Evolutionary conservation across 2,329 filamentous ascomycete genomes (phyloP).

Genomic region (Aspergillus pseudoterreus): DNA sequence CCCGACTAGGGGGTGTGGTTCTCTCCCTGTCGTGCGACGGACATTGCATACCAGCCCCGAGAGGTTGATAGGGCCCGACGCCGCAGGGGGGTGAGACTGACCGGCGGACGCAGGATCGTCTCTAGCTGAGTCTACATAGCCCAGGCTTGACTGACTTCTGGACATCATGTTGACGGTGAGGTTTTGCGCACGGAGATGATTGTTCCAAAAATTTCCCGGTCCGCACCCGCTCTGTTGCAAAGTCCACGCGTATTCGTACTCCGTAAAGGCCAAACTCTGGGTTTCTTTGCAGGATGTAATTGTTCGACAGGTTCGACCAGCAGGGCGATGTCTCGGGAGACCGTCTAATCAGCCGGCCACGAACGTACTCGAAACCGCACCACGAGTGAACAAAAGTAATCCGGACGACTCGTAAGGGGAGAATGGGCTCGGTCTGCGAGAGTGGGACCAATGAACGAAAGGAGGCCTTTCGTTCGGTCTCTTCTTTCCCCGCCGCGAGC

Average conservation of each 20-base stretch:
- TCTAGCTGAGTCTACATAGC: conserved; percentile 28
- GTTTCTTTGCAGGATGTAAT: neutral
- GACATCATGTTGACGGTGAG: conserved; percentile 30
- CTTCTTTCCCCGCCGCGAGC: conserved; percentile 12
- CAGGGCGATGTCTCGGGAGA: neutral
- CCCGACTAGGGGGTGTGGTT: conserved; percentile 87
- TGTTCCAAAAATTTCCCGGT: too few relatives aligned
- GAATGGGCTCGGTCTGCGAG: neutral
- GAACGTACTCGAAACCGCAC: neutral
- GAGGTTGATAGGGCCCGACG: conserved; percentile 54
- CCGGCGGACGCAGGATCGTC: conserved; percentile 30
- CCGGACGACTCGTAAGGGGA: neutral
- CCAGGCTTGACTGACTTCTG: conserved; percentile 38
- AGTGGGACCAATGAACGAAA: neutral
- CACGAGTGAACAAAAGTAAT: neutral
- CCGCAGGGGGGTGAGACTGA: conserved; percentile 21
- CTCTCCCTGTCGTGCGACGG: conserved; percentile 79
- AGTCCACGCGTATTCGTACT: too few relatives aligned
- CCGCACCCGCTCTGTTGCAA: too few relatives aligned
- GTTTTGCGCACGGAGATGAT: neutral
- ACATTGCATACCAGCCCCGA: conserved; percentile 68
- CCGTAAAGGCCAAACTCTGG: too few relatives aligned
- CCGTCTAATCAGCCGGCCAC: neutral
- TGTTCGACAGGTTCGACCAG: neutral
- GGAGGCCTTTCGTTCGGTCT: neutral